Percentiles rank a stretch among this genome's conserved stretches.
Conservation (phyloP, 345 rosid genomes). For the Barbarea vulgaris region DNA sequence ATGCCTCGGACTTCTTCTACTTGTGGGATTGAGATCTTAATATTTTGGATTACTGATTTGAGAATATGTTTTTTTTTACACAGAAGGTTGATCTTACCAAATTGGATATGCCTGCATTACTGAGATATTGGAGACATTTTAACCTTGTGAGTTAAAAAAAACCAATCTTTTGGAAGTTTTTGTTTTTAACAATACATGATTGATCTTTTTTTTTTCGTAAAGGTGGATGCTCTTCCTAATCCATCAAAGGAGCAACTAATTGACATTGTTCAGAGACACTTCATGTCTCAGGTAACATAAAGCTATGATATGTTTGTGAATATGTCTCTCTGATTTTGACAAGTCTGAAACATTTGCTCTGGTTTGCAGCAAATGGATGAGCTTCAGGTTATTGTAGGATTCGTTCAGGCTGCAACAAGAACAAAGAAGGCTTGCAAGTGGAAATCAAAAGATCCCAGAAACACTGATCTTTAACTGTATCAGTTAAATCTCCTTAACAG, state of each 20-base stretch:
- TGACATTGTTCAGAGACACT: constrained; percentile 85
- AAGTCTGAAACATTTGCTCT: background rate
- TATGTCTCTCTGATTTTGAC: background rate
- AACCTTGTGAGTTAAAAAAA: constrained; percentile 67
- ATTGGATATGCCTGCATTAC: constrained; percentile 82
- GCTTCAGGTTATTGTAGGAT: constrained; percentile 94
- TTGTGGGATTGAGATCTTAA: background rate
- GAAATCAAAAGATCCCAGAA: constrained; percentile 28
- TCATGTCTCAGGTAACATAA: constrained; percentile 81
- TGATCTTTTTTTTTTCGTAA: background rate
- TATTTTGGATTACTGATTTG: background rate
- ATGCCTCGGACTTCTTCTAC: background rate
- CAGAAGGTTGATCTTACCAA: constrained; percentile 92
- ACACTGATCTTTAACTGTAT: constrained; percentile 19
- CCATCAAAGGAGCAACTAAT: constrained; percentile 86
- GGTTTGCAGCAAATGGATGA: constrained; percentile 81
- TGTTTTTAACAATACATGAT: background rate
- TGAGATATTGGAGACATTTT: constrained; percentile 89
- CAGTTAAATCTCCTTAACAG: constrained; percentile 39
- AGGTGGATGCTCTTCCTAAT: constrained; percentile 83
- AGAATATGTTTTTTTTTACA: constrained; percentile 3
- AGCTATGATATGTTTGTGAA: background rate
- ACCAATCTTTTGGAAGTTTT: background rate
- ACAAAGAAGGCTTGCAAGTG: constrained; percentile 67
- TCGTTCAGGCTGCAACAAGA: constrained; percentile 87